Base-by-base conservation (phyloP, 2,329 filamentous ascomycete species). In the Xylariaceae sp. region DNA sequence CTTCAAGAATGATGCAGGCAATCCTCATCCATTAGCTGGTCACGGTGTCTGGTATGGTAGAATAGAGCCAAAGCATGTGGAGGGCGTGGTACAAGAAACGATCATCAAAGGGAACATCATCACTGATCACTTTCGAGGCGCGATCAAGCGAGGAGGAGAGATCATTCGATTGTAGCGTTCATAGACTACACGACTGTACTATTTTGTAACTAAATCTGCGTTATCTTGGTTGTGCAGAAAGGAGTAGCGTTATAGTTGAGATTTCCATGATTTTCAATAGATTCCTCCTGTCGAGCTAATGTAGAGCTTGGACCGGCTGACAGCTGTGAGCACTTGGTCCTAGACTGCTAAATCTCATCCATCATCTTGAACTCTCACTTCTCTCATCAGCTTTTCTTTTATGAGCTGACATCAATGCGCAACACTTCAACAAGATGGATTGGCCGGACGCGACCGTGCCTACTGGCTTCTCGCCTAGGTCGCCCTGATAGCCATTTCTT, bases 11-110 rank as follows among this genome's bases (percentile, higher is more conserved):
- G 52, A 43, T 22, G 65, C 63, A 3, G 73, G 70, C 4, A 50
- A 64, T 47, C 47, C 52, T 9, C 79, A 87, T 58, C 72, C 78
- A 4, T 63, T 90, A 38, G 79, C 77, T 1, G 86, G 87, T 0
- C 78, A 78, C 54, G 87, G 87, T 1, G 76, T 93, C 3, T 93
- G 87, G 87, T 93, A 93, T 61, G 87, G 87, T 0, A 69, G 87
- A 31, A 83, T 93, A 2, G 83, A 85, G 51, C 83, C 86, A 3
- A 76, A 73, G 56, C 78, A 91, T 59, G 85, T 90, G 0, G 83
- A 89, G 57, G 87, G 87, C 0, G 78, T 93, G 35, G 73, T 93
- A 4, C 65, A 71, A 16, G 81, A 89, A 69, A 91, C 87, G 4
- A 65, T 93, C 1, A 34, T 80, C 6, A 70, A 71, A 18, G 86